Conservation (phyloP, 1,284 basidiomycete species). For the Puccinia coronata region DNA sequence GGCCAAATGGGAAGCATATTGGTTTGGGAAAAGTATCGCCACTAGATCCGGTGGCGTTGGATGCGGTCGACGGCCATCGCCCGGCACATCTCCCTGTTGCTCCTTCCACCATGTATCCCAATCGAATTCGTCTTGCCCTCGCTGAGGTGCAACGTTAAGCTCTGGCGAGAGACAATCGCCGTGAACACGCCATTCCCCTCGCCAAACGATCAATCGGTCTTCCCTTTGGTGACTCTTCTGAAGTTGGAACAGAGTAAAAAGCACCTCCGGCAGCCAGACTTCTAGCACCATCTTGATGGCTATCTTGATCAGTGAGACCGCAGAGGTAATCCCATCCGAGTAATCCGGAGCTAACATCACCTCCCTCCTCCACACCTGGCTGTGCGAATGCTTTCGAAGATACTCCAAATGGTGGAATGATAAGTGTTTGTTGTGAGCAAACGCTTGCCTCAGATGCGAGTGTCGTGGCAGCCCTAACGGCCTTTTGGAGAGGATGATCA, state of each 20-base stretch:
- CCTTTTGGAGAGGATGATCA: constrained; percentile 55
- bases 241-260: constrained; percentile 52
- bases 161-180: constrained; percentile 50
- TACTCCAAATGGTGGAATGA: constrained; percentile 32
- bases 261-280: constrained; percentile 55
- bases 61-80: constrained; percentile 52
- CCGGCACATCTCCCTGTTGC: constrained; percentile 39
- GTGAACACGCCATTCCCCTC: constrained; percentile 55
- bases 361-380: not conserved
- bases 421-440: constrained; percentile 12
- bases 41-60: constrained; percentile 49
- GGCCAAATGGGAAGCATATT: not conserved
- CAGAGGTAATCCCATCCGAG: constrained; percentile 14
- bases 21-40: constrained; percentile 29
- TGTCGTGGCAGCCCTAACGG: constrained; percentile 54
- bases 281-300: constrained; percentile 51
- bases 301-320: constrained; percentile 29
- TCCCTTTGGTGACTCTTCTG: constrained; percentile 26
- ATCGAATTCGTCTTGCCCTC: not conserved
- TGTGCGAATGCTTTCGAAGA: constrained; percentile 26
- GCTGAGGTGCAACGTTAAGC: not conserved
- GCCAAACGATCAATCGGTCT: constrained; percentile 54
- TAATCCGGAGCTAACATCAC: not conserved
- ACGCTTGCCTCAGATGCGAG: constrained; percentile 23
- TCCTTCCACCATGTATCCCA: constrained; percentile 50